These are phyloP conservation scores for Xanthoparmelia taractica DNA, from an alignment of 495 filamentous ascomycete genomes.

Conservation along the genomic window DNA sequence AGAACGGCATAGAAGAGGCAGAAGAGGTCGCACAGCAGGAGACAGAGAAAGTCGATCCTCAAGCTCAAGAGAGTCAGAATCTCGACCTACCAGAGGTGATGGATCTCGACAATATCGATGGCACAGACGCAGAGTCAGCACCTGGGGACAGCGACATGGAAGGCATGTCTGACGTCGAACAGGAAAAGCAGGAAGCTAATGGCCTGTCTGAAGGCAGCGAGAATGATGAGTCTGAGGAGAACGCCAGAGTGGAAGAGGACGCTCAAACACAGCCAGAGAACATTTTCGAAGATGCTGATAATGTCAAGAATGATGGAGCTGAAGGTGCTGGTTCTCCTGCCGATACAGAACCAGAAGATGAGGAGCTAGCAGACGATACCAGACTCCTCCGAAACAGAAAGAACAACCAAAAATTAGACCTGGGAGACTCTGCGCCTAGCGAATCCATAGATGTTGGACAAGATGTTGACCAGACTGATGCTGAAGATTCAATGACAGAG, in stretches of 20 bases:
- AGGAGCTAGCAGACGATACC: constrained; percentile 40
- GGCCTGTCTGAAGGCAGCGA: constrained; percentile 44
- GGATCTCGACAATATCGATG: constrained; percentile 58
- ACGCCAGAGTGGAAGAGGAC: constrained; percentile 31
- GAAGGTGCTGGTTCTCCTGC: constrained; percentile 41
- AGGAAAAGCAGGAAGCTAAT: constrained; percentile 26
- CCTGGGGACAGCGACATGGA: constrained; percentile 65
- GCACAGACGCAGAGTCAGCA: constrained; percentile 54
- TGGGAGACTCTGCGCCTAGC: constrained; percentile 61
- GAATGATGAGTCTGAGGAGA: constrained; percentile 47
- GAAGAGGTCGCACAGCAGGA: constrained; percentile 54
- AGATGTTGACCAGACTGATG: constrained; percentile 35
- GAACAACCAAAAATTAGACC: constrained; percentile 45
- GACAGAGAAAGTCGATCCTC: constrained; percentile 57
- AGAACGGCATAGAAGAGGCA: constrained; percentile 51
- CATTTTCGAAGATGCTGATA: constrained; percentile 31
- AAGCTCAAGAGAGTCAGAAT: constrained; percentile 63
- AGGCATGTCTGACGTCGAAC: constrained; percentile 61
- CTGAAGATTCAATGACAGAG: constrained; percentile 32
- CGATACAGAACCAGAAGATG: constrained; percentile 44
- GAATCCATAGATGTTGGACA: constrained; percentile 48
- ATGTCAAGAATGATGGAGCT: constrained; percentile 37
- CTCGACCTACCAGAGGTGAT: constrained; percentile 64
- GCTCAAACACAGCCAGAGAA: constrained; percentile 3
- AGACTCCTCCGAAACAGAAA: constrained; percentile 31